Conservation (phyloP, 2,329 filamentous ascomycete genomes). For the Scedosporium boydii region DNA sequence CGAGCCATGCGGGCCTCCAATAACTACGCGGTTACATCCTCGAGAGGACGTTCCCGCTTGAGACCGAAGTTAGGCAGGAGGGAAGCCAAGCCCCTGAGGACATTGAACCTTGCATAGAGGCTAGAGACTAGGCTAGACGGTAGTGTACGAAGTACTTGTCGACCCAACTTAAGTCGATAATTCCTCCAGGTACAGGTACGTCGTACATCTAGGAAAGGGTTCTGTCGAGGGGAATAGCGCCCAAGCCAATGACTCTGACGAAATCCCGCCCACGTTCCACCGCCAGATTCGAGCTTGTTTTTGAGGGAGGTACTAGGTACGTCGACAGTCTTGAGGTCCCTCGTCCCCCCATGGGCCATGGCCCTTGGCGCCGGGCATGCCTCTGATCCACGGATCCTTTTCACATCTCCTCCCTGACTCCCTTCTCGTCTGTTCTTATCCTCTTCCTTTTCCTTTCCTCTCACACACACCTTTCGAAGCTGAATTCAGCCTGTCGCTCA, state of each 20-base stretch:
- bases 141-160: too few relatives aligned
- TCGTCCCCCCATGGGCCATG: too few relatives aligned
- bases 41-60: not conserved
- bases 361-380: not conserved
- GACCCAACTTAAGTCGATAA: too few relatives aligned
- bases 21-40: not conserved
- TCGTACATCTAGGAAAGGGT: too few relatives aligned
- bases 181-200: too few relatives aligned
- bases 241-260: not conserved
- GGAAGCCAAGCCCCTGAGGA: not conserved
- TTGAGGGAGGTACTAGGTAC: not conserved
- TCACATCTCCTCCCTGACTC: not conserved
- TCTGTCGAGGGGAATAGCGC: not conserved
- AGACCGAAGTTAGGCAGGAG: not conserved
- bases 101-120: too few relatives aligned
- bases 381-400: not conserved
- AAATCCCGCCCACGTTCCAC: not conserved
- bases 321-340: not conserved
- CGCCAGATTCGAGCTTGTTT: not conserved
- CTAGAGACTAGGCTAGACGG: too few relatives aligned
- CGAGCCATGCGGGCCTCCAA: not conserved
- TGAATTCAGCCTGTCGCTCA: slow-evolving; percentile 5
- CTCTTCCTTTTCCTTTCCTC: not conserved
- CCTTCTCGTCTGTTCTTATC: not conserved
- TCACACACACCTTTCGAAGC: not conserved